Evolutionary conservation across 768 basidiomycete species (phyloP).

Genomic region (Pleurotus ostreatus): DNA sequence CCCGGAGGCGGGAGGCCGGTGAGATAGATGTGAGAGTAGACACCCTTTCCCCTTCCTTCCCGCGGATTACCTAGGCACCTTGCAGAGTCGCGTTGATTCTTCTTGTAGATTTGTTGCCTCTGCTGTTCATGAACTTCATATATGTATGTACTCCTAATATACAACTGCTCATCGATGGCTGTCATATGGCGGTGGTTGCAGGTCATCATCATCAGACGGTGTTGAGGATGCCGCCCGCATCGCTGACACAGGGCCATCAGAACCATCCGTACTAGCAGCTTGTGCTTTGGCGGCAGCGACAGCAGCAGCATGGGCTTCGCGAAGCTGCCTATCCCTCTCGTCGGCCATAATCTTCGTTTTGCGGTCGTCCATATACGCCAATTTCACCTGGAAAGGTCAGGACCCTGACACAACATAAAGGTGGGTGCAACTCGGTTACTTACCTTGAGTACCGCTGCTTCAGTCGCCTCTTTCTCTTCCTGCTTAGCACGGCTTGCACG

Average conservation of each 20-base stretch:
- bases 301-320: constrained; percentile 34
- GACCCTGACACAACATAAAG: neutral
- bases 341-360: constrained; percentile 50
- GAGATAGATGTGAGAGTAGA: too few species aligned
- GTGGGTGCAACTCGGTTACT: constrained; percentile 1
- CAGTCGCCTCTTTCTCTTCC: constrained; percentile 56
- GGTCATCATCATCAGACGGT: neutral
- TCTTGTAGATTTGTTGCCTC: too few species aligned
- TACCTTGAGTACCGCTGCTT: constrained; percentile 55
- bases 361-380: constrained; percentile 79
- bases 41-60: too few species aligned
- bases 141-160: too few species aligned
- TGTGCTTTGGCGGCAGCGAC: constrained; percentile 17
- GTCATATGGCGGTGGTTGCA: neutral
- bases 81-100: neutral
- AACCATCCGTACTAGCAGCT: neutral
- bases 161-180: neutral
- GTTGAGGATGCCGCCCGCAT: neutral
- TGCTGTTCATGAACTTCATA: too few species aligned
- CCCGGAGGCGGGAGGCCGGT: too few species aligned
- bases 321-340: constrained; percentile 52
- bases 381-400: constrained; percentile 50
- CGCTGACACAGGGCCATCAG: neutral
- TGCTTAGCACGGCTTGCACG: constrained; percentile 43
- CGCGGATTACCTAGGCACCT: too few species aligned